phyloP scores from a whole-genome alignment of 768 basidiomycete genomes.

The Xerocomus brunneocitrinus region DNA sequence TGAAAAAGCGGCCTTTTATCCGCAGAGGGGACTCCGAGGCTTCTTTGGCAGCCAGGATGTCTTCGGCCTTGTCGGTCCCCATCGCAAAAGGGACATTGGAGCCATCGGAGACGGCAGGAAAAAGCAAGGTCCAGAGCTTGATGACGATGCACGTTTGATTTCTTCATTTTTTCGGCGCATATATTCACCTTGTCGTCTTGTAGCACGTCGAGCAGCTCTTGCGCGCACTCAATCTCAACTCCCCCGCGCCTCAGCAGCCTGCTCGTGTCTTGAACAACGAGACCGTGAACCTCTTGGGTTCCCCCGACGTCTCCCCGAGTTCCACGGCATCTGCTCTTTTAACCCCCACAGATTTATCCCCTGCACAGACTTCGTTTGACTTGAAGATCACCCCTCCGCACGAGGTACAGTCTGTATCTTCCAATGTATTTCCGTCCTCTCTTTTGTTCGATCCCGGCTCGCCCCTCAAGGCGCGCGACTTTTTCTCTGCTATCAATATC shows the following conservation, averaged over 20 bases:
- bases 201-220: conserved; percentile 80
- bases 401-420: conserved; percentile 35
- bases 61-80: conserved; percentile 40
- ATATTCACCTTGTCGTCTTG: conserved; percentile 26
- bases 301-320: conserved; percentile 70
- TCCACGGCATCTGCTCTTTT: conserved; percentile 67
- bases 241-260: conserved; percentile 56
- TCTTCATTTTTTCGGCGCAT: conserved; percentile 19
- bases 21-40: conserved; percentile 26
- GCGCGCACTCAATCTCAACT: conserved; percentile 74
- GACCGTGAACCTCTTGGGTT: conserved; percentile 36
- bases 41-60: conserved; percentile 51
- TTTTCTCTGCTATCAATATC: conserved; percentile 24
- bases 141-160: conserved; percentile 38
- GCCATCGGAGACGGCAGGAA: conserved; percentile 80
- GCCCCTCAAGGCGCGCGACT: conserved; percentile 29
- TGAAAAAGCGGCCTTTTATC: conserved; percentile 36
- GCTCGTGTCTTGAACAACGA: conserved; percentile 42
- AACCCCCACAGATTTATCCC: conserved; percentile 73
- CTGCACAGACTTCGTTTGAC: conserved; percentile 54
- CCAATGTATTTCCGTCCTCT: conserved; percentile 33
- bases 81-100: conserved; percentile 51
- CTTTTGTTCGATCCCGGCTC: conserved; percentile 45
- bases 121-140: conserved; percentile 52
- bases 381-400: conserved; percentile 50